A percentile compares a stretch with the other conserved stretches of the same genome.
Conservation (phyloP, 2,329 filamentous ascomycete genomes). For the Arthrinium puccinioides region DNA sequence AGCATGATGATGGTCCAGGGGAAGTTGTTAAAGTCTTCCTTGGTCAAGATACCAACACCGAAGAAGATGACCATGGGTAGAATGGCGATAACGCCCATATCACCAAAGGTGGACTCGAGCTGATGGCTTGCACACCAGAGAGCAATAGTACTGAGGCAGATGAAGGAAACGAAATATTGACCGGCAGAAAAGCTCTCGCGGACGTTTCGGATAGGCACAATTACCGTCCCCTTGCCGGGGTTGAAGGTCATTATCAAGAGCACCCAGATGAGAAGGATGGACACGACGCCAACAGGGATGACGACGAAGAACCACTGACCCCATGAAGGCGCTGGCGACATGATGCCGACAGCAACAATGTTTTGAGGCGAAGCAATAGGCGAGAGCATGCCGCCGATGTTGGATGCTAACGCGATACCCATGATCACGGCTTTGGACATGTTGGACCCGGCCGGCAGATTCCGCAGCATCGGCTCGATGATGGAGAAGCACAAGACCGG, state of each 20-base stretch:
- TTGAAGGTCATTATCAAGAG: constrained; percentile 80
- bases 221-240: constrained; percentile 76
- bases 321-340: constrained; percentile 88
- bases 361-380: constrained; percentile 98
- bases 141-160: constrained; percentile 77
- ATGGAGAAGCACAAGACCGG: constrained; percentile 97
- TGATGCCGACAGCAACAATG: constrained; percentile 92
- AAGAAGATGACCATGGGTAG: constrained; percentile 96
- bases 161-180: constrained; percentile 85
- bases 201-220: constrained; percentile 84
- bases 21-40: constrained; percentile 99
- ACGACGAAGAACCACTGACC: constrained; percentile 95
- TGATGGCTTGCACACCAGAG: constrained; percentile 93
- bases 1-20: constrained; percentile 99
- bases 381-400: constrained; percentile 92
- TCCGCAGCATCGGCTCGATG: constrained; percentile 94
- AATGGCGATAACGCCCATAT: constrained; percentile 98
- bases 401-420: constrained; percentile 89
- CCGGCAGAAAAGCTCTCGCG: constrained; percentile 82
- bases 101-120: constrained; percentile 79
- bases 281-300: constrained; percentile 85
- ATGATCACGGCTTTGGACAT: constrained; percentile 95
- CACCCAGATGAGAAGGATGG: constrained; percentile 81
- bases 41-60: constrained; percentile 89
- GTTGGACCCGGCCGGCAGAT: constrained; percentile 78